A percentile compares a stretch with the other conserved stretches of the same genome.
Conservation (phyloP, 1,284 basidiomycete genomes). For the Fomitopsis schrenkii region DNA sequence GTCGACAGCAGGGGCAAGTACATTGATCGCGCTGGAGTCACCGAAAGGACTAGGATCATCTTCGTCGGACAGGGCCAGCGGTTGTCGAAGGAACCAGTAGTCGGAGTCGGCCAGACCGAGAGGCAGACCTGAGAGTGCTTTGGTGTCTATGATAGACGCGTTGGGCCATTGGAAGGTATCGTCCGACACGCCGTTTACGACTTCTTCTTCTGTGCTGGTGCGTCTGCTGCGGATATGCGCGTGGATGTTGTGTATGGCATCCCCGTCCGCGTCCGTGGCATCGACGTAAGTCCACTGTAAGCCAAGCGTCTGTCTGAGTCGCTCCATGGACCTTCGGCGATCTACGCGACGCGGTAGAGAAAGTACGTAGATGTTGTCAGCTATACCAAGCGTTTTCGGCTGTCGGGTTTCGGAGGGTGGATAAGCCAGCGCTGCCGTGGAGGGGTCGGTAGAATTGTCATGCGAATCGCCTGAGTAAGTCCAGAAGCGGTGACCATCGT, state of each 20-base stretch:
- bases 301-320: conserved; percentile 37
- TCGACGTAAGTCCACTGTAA: conserved; percentile 53
- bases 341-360: conserved; percentile 51
- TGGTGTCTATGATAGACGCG: conserved; percentile 28
- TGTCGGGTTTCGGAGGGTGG: neutral
- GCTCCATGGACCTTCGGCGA: conserved; percentile 52
- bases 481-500: neutral
- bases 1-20: neutral
- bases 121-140: conserved; percentile 20
- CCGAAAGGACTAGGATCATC: neutral
- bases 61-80: neutral
- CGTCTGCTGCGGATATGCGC: conserved; percentile 37
- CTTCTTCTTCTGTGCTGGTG: neutral
- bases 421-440: neutral
- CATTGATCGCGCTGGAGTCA: neutral
- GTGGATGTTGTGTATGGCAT: conserved; percentile 36
- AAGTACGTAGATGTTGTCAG: conserved; percentile 50
- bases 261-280: conserved; percentile 37
- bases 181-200: conserved; percentile 1
- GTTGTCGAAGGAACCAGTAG: conserved; percentile 22
- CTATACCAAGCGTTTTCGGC: conserved; percentile 14
- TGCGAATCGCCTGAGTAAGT: too few relatives aligned
- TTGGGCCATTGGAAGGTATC: conserved; percentile 38
- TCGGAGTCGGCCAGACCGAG: conserved; percentile 32
- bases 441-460: neutral